Evolutionary conservation across 768 basidiomycete species (phyloP), one percentile per base, ranked within the genome.

Genomic region (Crucibulum laeve): DNA sequence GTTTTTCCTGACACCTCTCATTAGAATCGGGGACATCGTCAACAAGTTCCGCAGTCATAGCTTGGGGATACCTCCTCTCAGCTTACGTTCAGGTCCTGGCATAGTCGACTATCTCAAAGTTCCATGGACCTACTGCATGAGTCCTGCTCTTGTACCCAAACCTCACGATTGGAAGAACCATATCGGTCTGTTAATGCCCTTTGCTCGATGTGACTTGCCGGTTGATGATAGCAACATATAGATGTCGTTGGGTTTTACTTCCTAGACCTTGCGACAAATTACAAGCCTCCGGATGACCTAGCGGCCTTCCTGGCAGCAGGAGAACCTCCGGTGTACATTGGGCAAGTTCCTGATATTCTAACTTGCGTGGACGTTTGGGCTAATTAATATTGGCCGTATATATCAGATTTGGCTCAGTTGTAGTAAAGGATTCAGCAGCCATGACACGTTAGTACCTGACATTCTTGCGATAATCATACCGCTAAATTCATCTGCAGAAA

Each of bases 161-260:
- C 81, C 82, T 0, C 49, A 63, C 11, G 82, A 83, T 57, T 84
- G 82, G 82, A 77, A 71, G 47, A 75, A 72, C 43, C 62, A 80
- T 53, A 80, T 81, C 30, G 80, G 79, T 79, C 42, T 30, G 62
- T 44, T 4, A 2, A 7, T 17, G 8, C n/a, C 28, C 40, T 32
- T 6, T 40, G 11, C 10, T 28, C n/a, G 23, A 6, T 39, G 4
- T 19, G 18, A 35, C 4, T 7, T 21, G 17, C 5, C 11, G 37
- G 15, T 5, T 4, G 26, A 11, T 40, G 6, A 38, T 26, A 30
- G 25, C 26, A 10, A 37, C 32, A 3, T 23, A 5, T 38, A 80
- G 80, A 84, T 54, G 66, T 82, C n/a, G 71, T 76, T 5, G 81
- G 81, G 2, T 84, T 82, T 51, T 81, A 80, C 53, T 84, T 82